phyloP scores from a whole-genome alignment of 176 grass and related monocot species.

The Hordeum vulgare region DNA sequence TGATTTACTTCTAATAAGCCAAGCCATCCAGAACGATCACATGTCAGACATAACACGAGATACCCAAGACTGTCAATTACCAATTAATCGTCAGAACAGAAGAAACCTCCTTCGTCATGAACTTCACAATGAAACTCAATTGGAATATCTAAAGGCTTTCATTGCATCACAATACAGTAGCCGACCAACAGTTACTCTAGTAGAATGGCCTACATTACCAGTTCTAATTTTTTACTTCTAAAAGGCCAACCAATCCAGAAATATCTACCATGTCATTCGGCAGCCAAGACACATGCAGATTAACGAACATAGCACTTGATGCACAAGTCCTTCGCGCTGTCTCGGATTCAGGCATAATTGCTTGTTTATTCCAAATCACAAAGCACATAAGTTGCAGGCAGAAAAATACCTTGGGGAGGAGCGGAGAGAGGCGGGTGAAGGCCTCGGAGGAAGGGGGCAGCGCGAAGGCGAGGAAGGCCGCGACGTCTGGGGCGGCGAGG shows the following conservation, averaged over 20 bases:
- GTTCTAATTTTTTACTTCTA: background rate
- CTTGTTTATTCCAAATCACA: background rate
- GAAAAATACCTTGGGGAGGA: slow-evolving; percentile 48
- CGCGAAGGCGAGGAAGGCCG: slow-evolving; percentile 47
- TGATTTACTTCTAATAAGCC: background rate
- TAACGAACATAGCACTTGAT: background rate
- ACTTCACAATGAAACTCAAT: background rate
- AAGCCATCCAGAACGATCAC: background rate
- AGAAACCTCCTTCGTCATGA: background rate
- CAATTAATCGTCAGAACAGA: background rate
- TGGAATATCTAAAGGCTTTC: background rate
- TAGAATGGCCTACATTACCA: background rate
- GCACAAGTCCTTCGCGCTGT: background rate
- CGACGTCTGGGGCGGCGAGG: slow-evolving; percentile 35
- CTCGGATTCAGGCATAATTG: background rate
- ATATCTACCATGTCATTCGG: background rate
- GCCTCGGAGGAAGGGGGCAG: slow-evolving; percentile 45
- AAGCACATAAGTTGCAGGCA: background rate
- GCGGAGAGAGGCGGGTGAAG: slow-evolving; percentile 37
- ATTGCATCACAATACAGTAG: background rate
- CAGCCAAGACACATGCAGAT: background rate
- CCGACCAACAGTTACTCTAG: background rate
- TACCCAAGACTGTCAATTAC: background rate
- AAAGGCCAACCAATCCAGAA: background rate
- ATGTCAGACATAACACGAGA: background rate